Evolutionary conservation across 106 monocot genomes (phyloP).

Genomic region (Acorus gramineus): DNA sequence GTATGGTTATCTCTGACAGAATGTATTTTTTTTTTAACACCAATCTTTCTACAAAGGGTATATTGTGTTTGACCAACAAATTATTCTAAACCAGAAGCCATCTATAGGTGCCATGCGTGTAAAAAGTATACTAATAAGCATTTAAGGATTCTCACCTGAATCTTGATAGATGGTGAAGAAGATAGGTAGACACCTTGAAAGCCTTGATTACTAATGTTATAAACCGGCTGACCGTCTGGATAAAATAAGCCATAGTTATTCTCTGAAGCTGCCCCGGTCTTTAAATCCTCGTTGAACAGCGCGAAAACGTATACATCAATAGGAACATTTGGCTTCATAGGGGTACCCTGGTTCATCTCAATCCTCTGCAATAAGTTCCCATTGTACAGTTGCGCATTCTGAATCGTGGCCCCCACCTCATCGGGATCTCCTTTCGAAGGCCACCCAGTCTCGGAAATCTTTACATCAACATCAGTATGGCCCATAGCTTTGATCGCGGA

Average conservation of each 20-base stretch:
- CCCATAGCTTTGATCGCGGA: slow-evolving; percentile 57
- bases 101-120: too few species aligned
- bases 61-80: too few species aligned
- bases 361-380: slow-evolving; percentile 71
- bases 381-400: slow-evolving; percentile 65
- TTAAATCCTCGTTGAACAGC: slow-evolving; percentile 80
- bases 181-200: too few species aligned
- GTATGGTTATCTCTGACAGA: too few species aligned
- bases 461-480: slow-evolving; percentile 51
- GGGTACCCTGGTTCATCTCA: slow-evolving; percentile 60
- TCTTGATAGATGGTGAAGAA: too few species aligned
- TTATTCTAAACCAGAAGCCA: too few species aligned
- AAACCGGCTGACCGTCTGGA: slow-evolving; percentile 72
- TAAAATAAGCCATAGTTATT: slow-evolving; percentile 82
- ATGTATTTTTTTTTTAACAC: too few species aligned
- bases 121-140: too few species aligned
- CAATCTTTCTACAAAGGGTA: too few species aligned
- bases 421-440: slow-evolving; percentile 74
- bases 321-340: slow-evolving; percentile 53
- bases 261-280: slow-evolving; percentile 78
- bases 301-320: slow-evolving; percentile 81
- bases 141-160: too few species aligned
- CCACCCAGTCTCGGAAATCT: slow-evolving; percentile 91
- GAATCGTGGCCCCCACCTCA: slow-evolving; percentile 60
- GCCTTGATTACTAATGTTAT: slow-evolving; percentile 24